Evolutionary conservation across 768 basidiomycete species (phyloP).

Genomic region (Amanita thiersii): DNA sequence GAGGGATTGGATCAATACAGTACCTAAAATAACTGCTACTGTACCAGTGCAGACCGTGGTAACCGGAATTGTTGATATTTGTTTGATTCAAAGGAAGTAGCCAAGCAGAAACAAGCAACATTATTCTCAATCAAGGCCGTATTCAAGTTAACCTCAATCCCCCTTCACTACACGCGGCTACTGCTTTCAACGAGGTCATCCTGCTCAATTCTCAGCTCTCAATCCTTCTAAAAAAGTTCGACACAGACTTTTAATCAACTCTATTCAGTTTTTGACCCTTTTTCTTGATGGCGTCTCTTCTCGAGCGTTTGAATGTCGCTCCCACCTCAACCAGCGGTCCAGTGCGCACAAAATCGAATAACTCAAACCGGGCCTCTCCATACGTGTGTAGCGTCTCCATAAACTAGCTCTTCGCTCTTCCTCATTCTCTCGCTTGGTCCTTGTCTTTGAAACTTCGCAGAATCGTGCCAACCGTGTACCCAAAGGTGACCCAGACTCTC

Average conservation of each 20-base stretch:
- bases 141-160: too few relatives aligned
- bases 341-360: slow-evolving; percentile 31
- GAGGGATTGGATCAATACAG: too few relatives aligned
- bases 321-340: slow-evolving; percentile 32
- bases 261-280: too few relatives aligned
- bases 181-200: not conserved
- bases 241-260: not conserved
- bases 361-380: slow-evolving; percentile 33
- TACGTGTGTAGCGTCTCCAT: slow-evolving; percentile 38
- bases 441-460: slow-evolving; percentile 19
- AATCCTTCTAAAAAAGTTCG: not conserved
- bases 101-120: slow-evolving; percentile 12
- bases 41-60: too few relatives aligned
- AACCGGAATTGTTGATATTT: not conserved
- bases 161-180: too few relatives aligned
- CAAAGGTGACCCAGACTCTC: slow-evolving; percentile 57
- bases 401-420: slow-evolving; percentile 11
- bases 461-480: slow-evolving; percentile 46
- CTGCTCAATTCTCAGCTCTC: slow-evolving; percentile 1
- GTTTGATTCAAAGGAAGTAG: slow-evolving; percentile 10
- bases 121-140: slow-evolving; percentile 12
- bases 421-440: slow-evolving; percentile 14
- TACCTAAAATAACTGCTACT: too few relatives aligned
- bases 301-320: slow-evolving; percentile 48
- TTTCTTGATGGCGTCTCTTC: slow-evolving; percentile 33